Base-by-base conservation (phyloP, 140 eudicot species). In the Senecio squalidus region DNA sequence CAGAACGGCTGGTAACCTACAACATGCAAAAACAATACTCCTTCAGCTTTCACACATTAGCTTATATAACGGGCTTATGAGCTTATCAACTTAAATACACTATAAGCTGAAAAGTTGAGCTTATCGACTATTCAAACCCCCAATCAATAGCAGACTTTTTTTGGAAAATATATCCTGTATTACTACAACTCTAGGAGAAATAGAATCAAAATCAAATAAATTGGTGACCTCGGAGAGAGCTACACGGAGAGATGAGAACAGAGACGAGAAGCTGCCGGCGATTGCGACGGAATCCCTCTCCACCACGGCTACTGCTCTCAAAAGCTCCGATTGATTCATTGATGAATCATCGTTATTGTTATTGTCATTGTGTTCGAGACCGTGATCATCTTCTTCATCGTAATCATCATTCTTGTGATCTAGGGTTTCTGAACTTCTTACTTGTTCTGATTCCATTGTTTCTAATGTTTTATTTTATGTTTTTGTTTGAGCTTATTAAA, bases 201-300 rank as follows among this genome's bases (percentile, higher is more conserved):
- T n/a, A n/a, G n/a, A n/a, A n/a, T n/a, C n/a, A n/a, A n/a, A n/a
- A 54, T 11, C 4, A 16, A 18, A 46, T n/a, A 69, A 49, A 25
- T 24, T 1, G 27, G 14, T 29, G 36, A 91, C 98, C 96, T 92
- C 71, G 18, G 96, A 82, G 44, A 92, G 89, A 33, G 89, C 75
- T 15, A 30, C 30, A 5, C 98, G 99, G 41, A 93, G 99, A 26
- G 99, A 93, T 57, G 82, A 68, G 64, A 93, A 88, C 29, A 93
- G 83, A 58, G 95, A 82, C n/a, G 80, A 54, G 78, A 74, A 93
- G 70, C 96, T 88, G 38, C 76, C 83, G 36, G 98, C 92, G 38
- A 92, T 92, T 17, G 95, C 95, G 39, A 74, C 26, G 8, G 99
- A 93, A 64, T 93, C 92, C 64, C 85, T 76, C 75, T 93, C 99